Base-by-base conservation (phyloP, 495 filamentous ascomycete species). In the Penicillium tannophilum region DNA sequence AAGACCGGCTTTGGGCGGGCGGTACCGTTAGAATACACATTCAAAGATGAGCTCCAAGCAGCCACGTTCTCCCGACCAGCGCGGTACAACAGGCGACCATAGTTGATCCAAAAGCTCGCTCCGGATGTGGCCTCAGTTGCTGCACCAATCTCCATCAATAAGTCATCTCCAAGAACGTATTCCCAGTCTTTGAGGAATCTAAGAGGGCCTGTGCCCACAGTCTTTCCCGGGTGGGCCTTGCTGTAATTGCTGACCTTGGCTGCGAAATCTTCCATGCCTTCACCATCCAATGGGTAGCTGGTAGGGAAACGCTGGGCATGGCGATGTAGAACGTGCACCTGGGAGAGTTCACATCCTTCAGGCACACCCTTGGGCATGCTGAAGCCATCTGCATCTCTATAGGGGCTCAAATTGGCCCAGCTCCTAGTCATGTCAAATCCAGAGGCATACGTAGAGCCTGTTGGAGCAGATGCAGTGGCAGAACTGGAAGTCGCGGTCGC, bases 291-390 rank as follows among this genome's bases (percentile, higher is more conserved):
- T 0, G 58, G 57, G 50, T 55, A 65, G 12, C 54, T 30, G 1
- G 74, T 79, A 0, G 80, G 80, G 55, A 81, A 84, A 44, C 81
- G 71, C 59, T 84, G 76, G 1, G 81, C 80, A 63, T 84, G 82
- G 23, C 82, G 74, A 58, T 84, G 82, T 2, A 85, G 67, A 10
- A 73, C 65, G 52, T 82, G 78, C 12, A 71, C 79, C 54, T 83
- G 81, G 45, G 82, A 79, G 28, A 84, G 59, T 45, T 84, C 81
- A 61, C 82, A 84, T 36, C 76, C 81, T 24, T 67, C 55, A 0
- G 82, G 82, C 17, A 81, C 64, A 8, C 82, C 82, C 19, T 79
- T 75, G 23, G 80, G 68, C 1, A 77, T 41, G 26, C 72, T 72
- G 62, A 80, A 79, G 19, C 46, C 46, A 30, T 67, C 58, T 1